phyloP scores from a whole-genome alignment of 805 yeast genomes.

The Wickerhamomyces mucosus region DNA sequence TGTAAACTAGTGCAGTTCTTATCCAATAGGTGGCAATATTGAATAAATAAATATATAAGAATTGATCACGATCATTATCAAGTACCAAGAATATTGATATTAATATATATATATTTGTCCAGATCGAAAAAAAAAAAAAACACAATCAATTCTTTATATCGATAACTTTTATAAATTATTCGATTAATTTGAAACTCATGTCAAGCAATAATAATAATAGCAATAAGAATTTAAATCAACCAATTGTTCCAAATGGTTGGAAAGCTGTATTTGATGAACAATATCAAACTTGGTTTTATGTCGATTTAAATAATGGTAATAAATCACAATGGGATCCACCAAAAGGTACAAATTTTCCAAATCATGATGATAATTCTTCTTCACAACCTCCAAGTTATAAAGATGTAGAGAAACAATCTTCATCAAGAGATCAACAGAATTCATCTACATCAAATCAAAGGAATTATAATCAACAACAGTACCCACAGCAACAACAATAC shows the following conservation, averaged over 20 bases:
- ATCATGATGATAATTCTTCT: slow-evolving; percentile 13
- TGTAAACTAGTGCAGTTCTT: too few relatives aligned
- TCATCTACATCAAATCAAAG: slow-evolving; percentile 1
- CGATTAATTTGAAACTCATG: too few relatives aligned
- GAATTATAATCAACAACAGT: slow-evolving; percentile 8
- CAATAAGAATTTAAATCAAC: too few relatives aligned
- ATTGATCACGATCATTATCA: too few relatives aligned
- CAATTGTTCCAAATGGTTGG: slow-evolving; percentile 62
- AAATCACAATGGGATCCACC: slow-evolving; percentile 92
- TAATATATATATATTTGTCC: too few relatives aligned
- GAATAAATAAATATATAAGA: too few relatives aligned
- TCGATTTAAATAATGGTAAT: slow-evolving; percentile 56
- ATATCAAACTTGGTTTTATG: slow-evolving; percentile 71
- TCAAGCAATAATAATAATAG: too few relatives aligned
- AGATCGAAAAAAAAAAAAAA: too few relatives aligned
- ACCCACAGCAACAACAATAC: slow-evolving; percentile 23
- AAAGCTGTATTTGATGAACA: slow-evolving; percentile 62
- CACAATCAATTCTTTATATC: too few relatives aligned
- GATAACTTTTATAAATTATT: too few relatives aligned
- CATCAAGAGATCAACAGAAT: slow-evolving; percentile 2
- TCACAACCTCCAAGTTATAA: slow-evolving; percentile 34
- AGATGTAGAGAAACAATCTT: slow-evolving; percentile 11
- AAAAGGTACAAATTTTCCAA: slow-evolving; percentile 37
- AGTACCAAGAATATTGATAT: too few relatives aligned
- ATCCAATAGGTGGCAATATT: too few relatives aligned